Conservation (phyloP, 192 early-diverging fungal species). For the Entomortierella beljakovae region DNA sequence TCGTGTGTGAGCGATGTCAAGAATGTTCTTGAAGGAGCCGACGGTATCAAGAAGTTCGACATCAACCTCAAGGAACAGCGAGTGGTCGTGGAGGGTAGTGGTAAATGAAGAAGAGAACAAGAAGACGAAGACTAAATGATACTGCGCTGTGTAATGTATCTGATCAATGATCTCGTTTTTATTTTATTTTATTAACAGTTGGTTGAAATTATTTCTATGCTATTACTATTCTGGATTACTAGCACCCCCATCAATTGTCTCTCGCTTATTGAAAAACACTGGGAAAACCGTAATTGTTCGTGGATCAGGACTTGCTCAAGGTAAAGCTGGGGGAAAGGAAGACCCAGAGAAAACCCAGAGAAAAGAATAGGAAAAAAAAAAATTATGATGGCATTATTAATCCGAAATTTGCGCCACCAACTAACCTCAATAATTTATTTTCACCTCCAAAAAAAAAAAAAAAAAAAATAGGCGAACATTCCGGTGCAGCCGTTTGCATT, state of each 20-base stretch:
- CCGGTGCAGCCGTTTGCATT: slow-evolving; percentile 92
- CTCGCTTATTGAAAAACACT: slow-evolving; percentile 73
- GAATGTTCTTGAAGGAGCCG: slow-evolving; percentile 60
- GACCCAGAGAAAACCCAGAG: too few species aligned
- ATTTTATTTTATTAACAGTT: slow-evolving; percentile 13
- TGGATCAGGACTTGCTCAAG: slow-evolving; percentile 75
- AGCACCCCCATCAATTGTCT: slow-evolving; percentile 75
- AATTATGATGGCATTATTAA: too few species aligned
- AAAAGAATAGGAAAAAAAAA: background rate
- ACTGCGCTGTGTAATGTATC: background rate
- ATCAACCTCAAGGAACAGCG: slow-evolving; percentile 76
- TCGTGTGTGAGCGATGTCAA: slow-evolving; percentile 78
- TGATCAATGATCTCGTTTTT: background rate
- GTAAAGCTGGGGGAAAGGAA: too few species aligned
- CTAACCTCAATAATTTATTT: slow-evolving; percentile 1
- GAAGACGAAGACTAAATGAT: too few species aligned
- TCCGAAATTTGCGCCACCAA: slow-evolving; percentile 1
- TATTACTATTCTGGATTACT: background rate
- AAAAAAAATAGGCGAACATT: slow-evolving; percentile 55
- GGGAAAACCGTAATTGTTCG: slow-evolving; percentile 82
- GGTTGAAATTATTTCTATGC: background rate
- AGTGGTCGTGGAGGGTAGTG: slow-evolving; percentile 80
- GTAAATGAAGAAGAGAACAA: too few species aligned
- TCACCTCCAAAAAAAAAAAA: background rate
- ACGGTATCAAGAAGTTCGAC: slow-evolving; percentile 72